Conservation (phyloP, 352 stramenopile species). For the Pseudoperonospora humuli region DNA sequence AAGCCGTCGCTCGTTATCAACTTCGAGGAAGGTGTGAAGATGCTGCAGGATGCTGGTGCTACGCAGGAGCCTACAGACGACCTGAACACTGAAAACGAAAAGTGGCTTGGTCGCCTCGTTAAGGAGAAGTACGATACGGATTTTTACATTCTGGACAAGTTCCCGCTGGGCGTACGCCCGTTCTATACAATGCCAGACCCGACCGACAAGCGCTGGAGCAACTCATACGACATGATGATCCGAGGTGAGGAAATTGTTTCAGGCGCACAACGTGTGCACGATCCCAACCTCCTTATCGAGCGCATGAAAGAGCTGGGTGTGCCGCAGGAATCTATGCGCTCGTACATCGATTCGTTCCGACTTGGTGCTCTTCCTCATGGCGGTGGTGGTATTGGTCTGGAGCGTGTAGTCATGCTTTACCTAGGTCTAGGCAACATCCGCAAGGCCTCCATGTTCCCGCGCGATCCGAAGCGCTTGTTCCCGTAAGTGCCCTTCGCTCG, state of each 20-base stretch:
- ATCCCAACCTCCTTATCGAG: constrained; percentile 91
- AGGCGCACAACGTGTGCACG: constrained; percentile 98
- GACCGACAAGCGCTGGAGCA: constrained; percentile 90
- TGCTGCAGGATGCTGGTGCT: constrained; percentile 82
- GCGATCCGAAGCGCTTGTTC: constrained; percentile 89
- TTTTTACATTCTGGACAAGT: constrained; percentile 99
- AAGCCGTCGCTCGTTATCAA: constrained; percentile 90
- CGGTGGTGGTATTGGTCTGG: constrained; percentile 96
- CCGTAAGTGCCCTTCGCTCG: constrained; percentile 26
- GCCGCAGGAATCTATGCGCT: constrained; percentile 86
- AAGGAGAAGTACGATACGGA: constrained; percentile 98
- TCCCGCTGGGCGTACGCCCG: constrained; percentile 94
- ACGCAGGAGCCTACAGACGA: constrained; percentile 74
- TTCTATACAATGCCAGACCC: constrained; percentile 99
- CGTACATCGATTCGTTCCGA: constrained; percentile 98
- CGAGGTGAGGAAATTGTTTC: constrained; percentile 99
- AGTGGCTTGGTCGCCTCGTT: constrained; percentile 92
- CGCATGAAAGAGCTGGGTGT: constrained; percentile 84
- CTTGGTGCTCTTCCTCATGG: constrained; percentile 97
- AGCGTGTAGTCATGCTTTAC: constrained; percentile 99
- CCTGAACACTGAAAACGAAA: constrained; percentile 95
- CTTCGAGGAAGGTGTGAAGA: constrained; percentile 92
- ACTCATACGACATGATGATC: constrained; percentile 99
- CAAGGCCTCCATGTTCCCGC: constrained; percentile 98
- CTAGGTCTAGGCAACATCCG: constrained; percentile 98